Evolutionary conservation across 2,329 filamentous ascomycete species (phyloP), one percentile per base, ranked within the genome.

Genomic region (Diplocarpon rosae): DNA sequence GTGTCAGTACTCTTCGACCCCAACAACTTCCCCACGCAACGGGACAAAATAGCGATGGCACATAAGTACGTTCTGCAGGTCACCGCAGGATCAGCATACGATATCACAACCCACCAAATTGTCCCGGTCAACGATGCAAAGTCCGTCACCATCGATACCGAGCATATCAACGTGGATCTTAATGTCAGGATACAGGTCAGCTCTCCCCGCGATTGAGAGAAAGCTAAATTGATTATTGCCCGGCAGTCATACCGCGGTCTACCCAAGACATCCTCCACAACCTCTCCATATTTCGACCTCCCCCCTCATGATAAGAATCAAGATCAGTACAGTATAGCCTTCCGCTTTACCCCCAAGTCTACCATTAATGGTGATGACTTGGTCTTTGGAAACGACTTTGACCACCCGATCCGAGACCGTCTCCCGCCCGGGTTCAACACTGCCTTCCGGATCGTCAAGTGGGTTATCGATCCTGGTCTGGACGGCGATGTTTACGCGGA

Each of bases 381-480:
- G 2, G 79, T 95, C 43, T 95, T 95, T 56, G 92, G 90, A 34
- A 96, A 96, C 63, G 88, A 95, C 69, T 95, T 96, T 61, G 89
- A 95, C 59, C 77, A 84, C 40, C 86, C 92, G 0, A 92, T 98
- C 55, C 77, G 87, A 27, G 83, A 95, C 60, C 76, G 80, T 13
- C 70, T 98, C 1, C 90, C 92, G 0, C 85, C 86, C 0, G 88
- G 90, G 0, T 94, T 95, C 64, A 78, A 78, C 59, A 82, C 85
- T 9, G 89, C 88, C 0, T 78, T 95, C 64, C 80, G 78, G 42
- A 81, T 95, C 35, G 85, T 94, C 24, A 85, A 85, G 56, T 93
- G 85, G 83, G 85, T 80, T 68, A 83, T 96, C 39, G 90, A 98
- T 60, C 90, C 90, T 0, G 86, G 88, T 0, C 67, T 98, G 0